These are phyloP conservation scores for Wickerhamiella kurtzmanii DNA, from an alignment of 805 yeast genomes.

Conservation along the genomic window DNA sequence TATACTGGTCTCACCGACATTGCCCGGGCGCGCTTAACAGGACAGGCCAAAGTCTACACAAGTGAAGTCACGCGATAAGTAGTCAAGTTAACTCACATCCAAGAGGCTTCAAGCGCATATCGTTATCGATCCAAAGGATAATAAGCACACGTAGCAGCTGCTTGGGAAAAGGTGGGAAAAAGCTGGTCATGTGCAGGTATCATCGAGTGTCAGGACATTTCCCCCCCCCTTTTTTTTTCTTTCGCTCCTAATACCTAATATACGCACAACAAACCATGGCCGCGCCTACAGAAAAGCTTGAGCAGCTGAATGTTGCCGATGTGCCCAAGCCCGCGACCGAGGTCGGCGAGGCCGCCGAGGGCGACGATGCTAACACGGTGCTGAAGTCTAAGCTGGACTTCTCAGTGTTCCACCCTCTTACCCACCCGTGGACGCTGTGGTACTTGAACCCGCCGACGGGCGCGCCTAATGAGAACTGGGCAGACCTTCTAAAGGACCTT, in stretches of 20 bases:
- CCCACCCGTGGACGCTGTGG: constrained; percentile 92
- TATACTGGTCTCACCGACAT: no score
- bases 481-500: constrained; percentile 82
- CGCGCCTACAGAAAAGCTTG: constrained; percentile 11
- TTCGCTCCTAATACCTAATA: not conserved
- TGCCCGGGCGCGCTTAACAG: no score
- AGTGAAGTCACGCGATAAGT: no score
- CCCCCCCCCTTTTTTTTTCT: not conserved
- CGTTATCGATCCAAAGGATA: no score
- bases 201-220: no score
- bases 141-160: no score
- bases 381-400: constrained; percentile 41
- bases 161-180: no score
- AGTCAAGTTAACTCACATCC: no score
- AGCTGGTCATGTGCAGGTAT: no score
- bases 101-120: no score
- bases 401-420: constrained; percentile 75
- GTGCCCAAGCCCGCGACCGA: constrained; percentile 19
- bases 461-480: constrained; percentile 65
- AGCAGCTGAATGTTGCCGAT: constrained; percentile 22
- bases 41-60: no score
- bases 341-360: constrained; percentile 8
- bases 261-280: not conserved
- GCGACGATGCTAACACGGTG: constrained; percentile 33
- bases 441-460: constrained; percentile 85